Conservation (phyloP, 2,329 filamentous ascomycete species). For the Hypoxylon sp. region DNA sequence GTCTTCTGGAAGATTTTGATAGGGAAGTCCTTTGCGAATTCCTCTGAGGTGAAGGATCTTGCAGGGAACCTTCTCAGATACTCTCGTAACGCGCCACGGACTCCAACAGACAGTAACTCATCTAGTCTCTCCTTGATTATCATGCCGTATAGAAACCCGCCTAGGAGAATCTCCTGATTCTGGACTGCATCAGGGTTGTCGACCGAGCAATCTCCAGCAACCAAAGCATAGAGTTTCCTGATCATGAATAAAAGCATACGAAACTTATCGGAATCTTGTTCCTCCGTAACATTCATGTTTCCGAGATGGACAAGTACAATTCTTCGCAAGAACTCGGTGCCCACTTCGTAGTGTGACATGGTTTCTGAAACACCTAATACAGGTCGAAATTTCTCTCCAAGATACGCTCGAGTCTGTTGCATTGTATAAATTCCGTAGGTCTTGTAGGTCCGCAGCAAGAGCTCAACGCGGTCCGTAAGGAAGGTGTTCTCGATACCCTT, state of each 20-base stretch:
- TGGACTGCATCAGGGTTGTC: constrained; percentile 98
- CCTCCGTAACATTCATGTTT: constrained; percentile 84
- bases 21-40: constrained; percentile 85
- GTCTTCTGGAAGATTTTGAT: constrained; percentile 82
- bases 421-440: constrained; percentile 87
- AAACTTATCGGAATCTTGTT: constrained; percentile 93
- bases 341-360: constrained; percentile 89
- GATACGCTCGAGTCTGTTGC: constrained; percentile 84
- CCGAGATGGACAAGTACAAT: constrained; percentile 94
- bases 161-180: constrained; percentile 94
- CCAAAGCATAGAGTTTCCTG: constrained; percentile 92
- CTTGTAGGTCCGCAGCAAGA: constrained; percentile 94
- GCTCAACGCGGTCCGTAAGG: constrained; percentile 92
- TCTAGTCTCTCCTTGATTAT: constrained; percentile 96
- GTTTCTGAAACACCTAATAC: constrained; percentile 88
- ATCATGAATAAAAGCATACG: constrained; percentile 96
- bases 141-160: constrained; percentile 94
- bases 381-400: constrained; percentile 91
- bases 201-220: constrained; percentile 90
- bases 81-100: constrained; percentile 69
- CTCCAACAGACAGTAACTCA: constrained; percentile 78
- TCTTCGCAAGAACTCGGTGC: constrained; percentile 89
- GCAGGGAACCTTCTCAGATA: constrained; percentile 70
- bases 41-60: constrained; percentile 81
- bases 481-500: constrained; percentile 90